Conservation (phyloP, 2,329 filamentous ascomycete species). For the Fusarium nisikadoi region DNA sequence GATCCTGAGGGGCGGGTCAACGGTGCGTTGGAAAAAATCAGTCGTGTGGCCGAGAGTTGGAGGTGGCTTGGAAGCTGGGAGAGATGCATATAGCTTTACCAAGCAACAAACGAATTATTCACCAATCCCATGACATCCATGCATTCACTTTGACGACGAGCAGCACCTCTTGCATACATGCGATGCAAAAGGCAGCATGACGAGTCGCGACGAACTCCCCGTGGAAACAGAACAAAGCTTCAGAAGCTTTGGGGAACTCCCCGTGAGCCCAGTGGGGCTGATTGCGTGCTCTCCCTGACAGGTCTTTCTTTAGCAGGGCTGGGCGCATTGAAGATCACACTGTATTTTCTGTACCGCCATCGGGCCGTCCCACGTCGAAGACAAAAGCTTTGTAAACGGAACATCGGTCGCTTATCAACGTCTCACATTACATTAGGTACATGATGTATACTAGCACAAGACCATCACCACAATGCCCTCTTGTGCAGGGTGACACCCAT, state of each 20-base stretch:
- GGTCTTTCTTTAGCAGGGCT: slow-evolving; percentile 18
- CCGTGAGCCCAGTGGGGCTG: slow-evolving; percentile 36
- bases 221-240: slow-evolving; percentile 14
- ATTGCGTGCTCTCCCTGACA: slow-evolving; percentile 35
- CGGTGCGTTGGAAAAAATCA: slow-evolving; percentile 68
- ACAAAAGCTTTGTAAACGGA: not conserved
- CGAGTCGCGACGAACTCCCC: slow-evolving; percentile 25
- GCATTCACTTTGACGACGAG: slow-evolving; percentile 8
- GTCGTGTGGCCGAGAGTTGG: slow-evolving; percentile 67
- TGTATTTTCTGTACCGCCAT: slow-evolving; percentile 11
- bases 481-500: slow-evolving; percentile 14
- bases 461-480: slow-evolving; percentile 19
- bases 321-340: slow-evolving; percentile 8
- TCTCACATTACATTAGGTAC: not conserved
- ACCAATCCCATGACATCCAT: slow-evolving; percentile 6
- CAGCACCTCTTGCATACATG: slow-evolving; percentile 11
- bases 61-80: slow-evolving; percentile 79
- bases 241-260: slow-evolving; percentile 35
- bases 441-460: not conserved
- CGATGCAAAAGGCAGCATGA: slow-evolving; percentile 20
- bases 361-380: slow-evolving; percentile 3
- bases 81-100: slow-evolving; percentile 44
- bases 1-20: slow-evolving; percentile 69
- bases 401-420: slow-evolving; percentile 24
- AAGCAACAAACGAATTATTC: slow-evolving; percentile 8